These are phyloP conservation scores for Ophidiomyces ophidiicola DNA, from an alignment of 2,329 filamentous ascomycete species.

Conservation along the genomic window DNA sequence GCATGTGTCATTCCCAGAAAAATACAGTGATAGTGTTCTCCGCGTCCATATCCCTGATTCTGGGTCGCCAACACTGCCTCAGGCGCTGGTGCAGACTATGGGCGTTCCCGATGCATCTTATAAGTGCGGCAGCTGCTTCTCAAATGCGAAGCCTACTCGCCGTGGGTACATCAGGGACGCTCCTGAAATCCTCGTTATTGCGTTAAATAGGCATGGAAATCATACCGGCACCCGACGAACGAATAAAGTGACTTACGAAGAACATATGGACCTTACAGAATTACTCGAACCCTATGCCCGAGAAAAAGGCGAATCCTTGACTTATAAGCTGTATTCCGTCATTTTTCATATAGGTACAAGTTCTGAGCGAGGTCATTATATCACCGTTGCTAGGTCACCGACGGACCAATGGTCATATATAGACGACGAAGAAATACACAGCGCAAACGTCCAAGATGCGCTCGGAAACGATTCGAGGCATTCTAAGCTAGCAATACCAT, in stretches of 20 bases:
- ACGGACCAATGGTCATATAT: slow-evolving; percentile 10
- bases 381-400: slow-evolving; percentile 11
- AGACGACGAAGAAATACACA: slow-evolving; percentile 2
- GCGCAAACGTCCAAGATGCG: background rate
- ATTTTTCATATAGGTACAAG: slow-evolving; percentile 8
- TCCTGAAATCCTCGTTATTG: slow-evolving; percentile 14
- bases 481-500: background rate
- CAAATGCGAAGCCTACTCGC: background rate
- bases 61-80: background rate
- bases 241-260: slow-evolving; percentile 8
- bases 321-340: slow-evolving; percentile 11
- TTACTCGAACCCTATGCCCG: slow-evolving; percentile 2
- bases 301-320: slow-evolving; percentile 2
- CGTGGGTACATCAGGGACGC: slow-evolving; percentile 11
- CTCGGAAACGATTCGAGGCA: background rate
- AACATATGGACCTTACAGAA: slow-evolving; percentile 13
- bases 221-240: background rate
- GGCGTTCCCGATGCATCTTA: background rate
- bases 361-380: slow-evolving; percentile 11
- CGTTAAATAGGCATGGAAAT: slow-evolving; percentile 10
- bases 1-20: background rate
- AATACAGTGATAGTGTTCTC: background rate
- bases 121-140: slow-evolving; percentile 5
- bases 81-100: background rate
- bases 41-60: background rate